Percentiles rank a stretch among this genome's conserved stretches.
These are phyloP conservation scores for Phytophthora syringae DNA, from an alignment of 352 stramenopile genomes.

Conservation along the genomic window DNA sequence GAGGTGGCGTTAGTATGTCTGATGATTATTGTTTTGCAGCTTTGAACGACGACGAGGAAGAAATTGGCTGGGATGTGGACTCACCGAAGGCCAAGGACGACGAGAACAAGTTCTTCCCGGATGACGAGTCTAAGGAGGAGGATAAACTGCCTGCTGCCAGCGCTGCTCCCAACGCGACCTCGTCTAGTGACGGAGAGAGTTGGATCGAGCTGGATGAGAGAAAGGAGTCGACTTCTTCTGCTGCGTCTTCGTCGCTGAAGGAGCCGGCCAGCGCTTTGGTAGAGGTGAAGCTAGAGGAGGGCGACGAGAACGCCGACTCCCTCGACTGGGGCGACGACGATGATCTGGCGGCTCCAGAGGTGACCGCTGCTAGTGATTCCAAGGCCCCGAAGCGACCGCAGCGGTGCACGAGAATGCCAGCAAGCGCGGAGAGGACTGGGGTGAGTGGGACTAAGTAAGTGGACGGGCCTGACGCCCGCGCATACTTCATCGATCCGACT, in stretches of 20 bases:
- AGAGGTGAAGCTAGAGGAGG: slow-evolving; percentile 43
- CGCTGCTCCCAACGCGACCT: slow-evolving; percentile 28
- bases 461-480: neutral
- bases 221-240: slow-evolving; percentile 63
- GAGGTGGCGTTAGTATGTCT: too few species aligned
- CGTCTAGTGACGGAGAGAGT: slow-evolving; percentile 66
- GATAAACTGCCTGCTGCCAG: slow-evolving; percentile 17
- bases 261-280: slow-evolving; percentile 31
- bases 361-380: slow-evolving; percentile 16
- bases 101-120: slow-evolving; percentile 46
- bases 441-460: slow-evolving; percentile 67
- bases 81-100: slow-evolving; percentile 54
- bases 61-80: slow-evolving; percentile 73
- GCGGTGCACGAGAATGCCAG: slow-evolving; percentile 39
- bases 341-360: slow-evolving; percentile 36
- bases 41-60: slow-evolving; percentile 70
- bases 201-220: slow-evolving; percentile 74
- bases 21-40: slow-evolving; percentile 24
- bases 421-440: slow-evolving; percentile 68
- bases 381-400: slow-evolving; percentile 21
- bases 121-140: slow-evolving; percentile 55
- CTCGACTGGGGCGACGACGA: slow-evolving; percentile 76
- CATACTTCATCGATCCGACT: slow-evolving; percentile 30
- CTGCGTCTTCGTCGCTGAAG: slow-evolving; percentile 42
- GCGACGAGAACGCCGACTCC: slow-evolving; percentile 40